Evolutionary conservation across 2,329 filamentous ascomycete genomes (phyloP).

Genomic region (Colletotrichum musicola): DNA sequence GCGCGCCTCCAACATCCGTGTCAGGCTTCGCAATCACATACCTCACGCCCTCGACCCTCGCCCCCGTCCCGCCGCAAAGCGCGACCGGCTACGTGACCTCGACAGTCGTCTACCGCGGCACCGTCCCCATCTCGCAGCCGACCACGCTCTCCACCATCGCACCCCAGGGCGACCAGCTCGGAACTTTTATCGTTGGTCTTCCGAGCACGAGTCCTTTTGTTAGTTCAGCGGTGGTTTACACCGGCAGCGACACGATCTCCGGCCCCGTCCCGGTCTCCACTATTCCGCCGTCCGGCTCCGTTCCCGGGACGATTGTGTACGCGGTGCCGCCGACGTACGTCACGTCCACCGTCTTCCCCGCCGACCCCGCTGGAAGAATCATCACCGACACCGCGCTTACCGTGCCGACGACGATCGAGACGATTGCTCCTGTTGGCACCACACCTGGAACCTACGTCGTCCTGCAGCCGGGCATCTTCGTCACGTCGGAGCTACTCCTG

Average conservation of each 20-base stretch:
- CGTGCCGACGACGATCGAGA: constrained; percentile 19
- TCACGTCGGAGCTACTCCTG: not conserved
- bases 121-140: not conserved
- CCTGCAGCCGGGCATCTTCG: not conserved
- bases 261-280: constrained; percentile 10
- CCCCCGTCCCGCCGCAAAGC: not conserved
- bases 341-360: constrained; percentile 22
- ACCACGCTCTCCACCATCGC: constrained; percentile 20
- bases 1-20: not conserved
- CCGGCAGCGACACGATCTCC: not conserved
- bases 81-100: constrained; percentile 4
- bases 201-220: not conserved
- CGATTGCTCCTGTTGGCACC: not conserved
- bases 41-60: not conserved
- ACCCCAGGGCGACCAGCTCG: not conserved
- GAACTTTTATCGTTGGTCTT: constrained; percentile 28
- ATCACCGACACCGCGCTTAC: not conserved
- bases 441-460: not conserved
- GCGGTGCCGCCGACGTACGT: constrained; percentile 21
- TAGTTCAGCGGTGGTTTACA: constrained; percentile 4
- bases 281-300: constrained; percentile 11
- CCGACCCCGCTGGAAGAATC: not conserved
- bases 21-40: not conserved
- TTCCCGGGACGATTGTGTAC: constrained; percentile 24
- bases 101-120: constrained; percentile 7